A percentile compares a stretch with the other conserved stretches of the same genome.
Evolutionary conservation across 805 yeast genomes (phyloP).

Genomic region (Kuraishia ogatae): DNA sequence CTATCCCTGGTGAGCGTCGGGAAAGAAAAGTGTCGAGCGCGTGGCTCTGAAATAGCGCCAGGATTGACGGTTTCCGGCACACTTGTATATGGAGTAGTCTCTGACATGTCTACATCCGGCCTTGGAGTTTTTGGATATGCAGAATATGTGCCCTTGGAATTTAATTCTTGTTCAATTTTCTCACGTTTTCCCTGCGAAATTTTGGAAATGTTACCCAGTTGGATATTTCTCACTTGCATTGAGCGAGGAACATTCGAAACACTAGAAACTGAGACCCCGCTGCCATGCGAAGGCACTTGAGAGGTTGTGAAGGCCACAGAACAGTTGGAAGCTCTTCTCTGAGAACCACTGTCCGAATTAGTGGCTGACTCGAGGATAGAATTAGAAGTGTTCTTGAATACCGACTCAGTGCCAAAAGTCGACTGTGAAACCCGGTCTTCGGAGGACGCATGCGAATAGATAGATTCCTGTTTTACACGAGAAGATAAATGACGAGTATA

Average conservation of each 20-base stretch:
- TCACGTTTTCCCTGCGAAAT: background rate
- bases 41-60: no score
- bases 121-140: background rate
- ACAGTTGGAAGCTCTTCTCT: background rate
- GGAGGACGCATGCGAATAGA: background rate
- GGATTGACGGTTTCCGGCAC: background rate
- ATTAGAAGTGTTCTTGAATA: background rate
- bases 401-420: background rate
- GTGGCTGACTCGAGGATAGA: background rate
- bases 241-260: background rate
- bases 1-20: background rate
- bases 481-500: background rate
- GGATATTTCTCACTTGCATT: background rate
- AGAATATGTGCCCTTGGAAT: background rate
- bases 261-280: background rate
- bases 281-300: background rate
- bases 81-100: background rate
- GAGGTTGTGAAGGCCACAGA: background rate
- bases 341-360: background rate
- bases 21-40: background rate
- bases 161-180: background rate
- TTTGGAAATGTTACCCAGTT: background rate
- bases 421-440: background rate
- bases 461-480: background rate
- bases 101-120: background rate